These are phyloP conservation scores for Mortierella sp. DNA, from an alignment of 371 early-diverging fungal genomes.

Conservation along the genomic window DNA sequence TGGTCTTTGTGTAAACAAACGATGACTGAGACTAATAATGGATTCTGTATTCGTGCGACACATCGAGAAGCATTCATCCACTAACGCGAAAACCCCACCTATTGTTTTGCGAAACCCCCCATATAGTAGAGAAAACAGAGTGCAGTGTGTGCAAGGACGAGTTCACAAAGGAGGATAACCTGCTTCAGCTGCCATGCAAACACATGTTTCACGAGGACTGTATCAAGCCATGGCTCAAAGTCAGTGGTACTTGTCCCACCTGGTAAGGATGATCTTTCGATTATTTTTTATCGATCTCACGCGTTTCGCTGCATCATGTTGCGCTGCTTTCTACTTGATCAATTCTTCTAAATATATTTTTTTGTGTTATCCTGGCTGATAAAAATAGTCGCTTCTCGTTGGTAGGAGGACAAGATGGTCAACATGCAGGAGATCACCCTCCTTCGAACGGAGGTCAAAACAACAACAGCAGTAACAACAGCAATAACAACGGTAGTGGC, in stretches of 20 bases:
- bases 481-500: neutral
- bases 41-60: no score
- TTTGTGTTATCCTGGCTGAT: neutral
- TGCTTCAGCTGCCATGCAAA: constrained; percentile 79
- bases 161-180: constrained; percentile 72
- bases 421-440: neutral
- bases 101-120: neutral
- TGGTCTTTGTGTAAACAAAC: neutral
- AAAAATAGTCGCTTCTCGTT: constrained; percentile 25
- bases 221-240: constrained; percentile 91
- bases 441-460: neutral
- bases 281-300: neutral
- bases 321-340: neutral
- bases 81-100: neutral
- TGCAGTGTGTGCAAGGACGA: constrained; percentile 91
- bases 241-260: constrained; percentile 92
- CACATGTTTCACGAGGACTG: constrained; percentile 92
- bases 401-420: constrained; percentile 16
- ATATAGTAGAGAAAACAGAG: constrained; percentile 62
- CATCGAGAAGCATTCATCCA: no score
- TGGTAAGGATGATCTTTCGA: constrained; percentile 67
- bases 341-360: neutral
- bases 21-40: neutral
- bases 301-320: neutral
- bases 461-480: neutral